Evolutionary conservation across 192 early-diverging fungal genomes (phyloP).

Genomic region (Coemansia sp.): DNA sequence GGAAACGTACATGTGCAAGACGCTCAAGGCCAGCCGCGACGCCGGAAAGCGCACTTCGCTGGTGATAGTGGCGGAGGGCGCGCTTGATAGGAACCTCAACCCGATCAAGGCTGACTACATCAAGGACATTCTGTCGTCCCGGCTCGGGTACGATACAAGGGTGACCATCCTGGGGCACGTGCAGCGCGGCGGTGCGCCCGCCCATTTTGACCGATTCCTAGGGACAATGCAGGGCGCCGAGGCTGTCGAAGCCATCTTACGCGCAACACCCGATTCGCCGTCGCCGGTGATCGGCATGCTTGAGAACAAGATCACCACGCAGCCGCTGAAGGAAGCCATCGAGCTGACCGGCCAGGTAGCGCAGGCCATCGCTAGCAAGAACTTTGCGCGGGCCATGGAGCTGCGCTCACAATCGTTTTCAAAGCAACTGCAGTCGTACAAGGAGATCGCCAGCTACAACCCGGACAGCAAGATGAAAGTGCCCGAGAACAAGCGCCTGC

Average conservation of each 20-base stretch:
- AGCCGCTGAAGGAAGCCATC: conserved; percentile 92
- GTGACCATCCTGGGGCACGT: conserved; percentile 95
- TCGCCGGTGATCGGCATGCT: conserved; percentile 93
- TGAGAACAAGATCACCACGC: conserved; percentile 83
- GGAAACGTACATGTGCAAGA: conserved; percentile 86
- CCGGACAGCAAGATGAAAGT: conserved; percentile 44
- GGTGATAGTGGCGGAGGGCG: conserved; percentile 95
- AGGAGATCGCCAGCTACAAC: conserved; percentile 60
- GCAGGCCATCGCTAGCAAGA: conserved; percentile 75
- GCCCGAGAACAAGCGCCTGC: conserved; percentile 61
- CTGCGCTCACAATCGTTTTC: conserved; percentile 86
- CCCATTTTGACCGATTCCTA: conserved; percentile 89
- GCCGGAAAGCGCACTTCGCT: conserved; percentile 90
- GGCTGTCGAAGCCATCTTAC: conserved; percentile 91
- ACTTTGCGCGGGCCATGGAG: conserved; percentile 89
- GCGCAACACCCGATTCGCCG: conserved; percentile 80
- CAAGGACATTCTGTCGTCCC: conserved; percentile 76
- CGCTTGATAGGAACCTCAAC: conserved; percentile 84
- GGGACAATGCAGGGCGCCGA: conserved; percentile 93
- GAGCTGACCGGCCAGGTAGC: conserved; percentile 86
- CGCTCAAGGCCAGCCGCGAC: conserved; percentile 71
- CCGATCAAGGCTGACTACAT: conserved; percentile 88
- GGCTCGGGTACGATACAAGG: conserved; percentile 86
- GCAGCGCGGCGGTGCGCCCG: conserved; percentile 91
- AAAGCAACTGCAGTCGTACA: conserved; percentile 64